A percentile compares a stretch with the other conserved stretches of the same genome.
Conservation (phyloP, 352 stramenopile genomes). For the Globisporangium yorkense region DNA sequence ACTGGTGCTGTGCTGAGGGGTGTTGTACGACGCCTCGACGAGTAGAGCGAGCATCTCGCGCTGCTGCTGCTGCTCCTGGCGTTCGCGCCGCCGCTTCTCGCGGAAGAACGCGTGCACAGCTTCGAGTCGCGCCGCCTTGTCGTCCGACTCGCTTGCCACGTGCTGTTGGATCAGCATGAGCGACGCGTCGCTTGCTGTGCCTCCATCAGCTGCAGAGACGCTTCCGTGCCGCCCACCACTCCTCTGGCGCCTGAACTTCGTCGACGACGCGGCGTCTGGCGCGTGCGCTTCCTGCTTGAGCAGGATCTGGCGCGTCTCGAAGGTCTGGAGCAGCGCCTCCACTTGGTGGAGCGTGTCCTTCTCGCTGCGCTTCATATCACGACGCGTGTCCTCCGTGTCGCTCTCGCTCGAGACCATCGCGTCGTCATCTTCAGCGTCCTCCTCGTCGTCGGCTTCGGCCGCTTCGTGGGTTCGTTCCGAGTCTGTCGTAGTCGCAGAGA, state of each 20-base stretch:
- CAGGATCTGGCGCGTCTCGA: slow-evolving; percentile 20
- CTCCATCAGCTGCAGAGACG: neutral
- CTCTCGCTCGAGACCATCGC: slow-evolving; percentile 17
- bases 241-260: neutral
- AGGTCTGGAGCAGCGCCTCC: slow-evolving; percentile 30
- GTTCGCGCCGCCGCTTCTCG: slow-evolving; percentile 31
- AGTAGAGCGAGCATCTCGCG: slow-evolving; percentile 12
- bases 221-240: slow-evolving; percentile 1
- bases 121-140: slow-evolving; percentile 17
- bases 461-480: neutral
- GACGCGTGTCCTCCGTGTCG: slow-evolving; percentile 15
- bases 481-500: neutral
- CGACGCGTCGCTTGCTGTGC: neutral
- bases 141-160: neutral
- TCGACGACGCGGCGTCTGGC: neutral
- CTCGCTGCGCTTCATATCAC: slow-evolving; percentile 37
- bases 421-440: slow-evolving; percentile 15
- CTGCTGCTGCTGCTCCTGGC: slow-evolving; percentile 31
- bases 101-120: slow-evolving; percentile 37
- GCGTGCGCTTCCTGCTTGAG: slow-evolving; percentile 2
- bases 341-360: slow-evolving; percentile 43
- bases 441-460: neutral
- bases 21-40: slow-evolving; percentile 1
- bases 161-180: neutral
- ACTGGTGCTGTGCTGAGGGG: neutral